A percentile compares a stretch with the other conserved stretches of the same genome.
Evolutionary conservation across 2,329 filamentous ascomycete genomes (phyloP).

Genomic region (Paecilomyces variotii): DNA sequence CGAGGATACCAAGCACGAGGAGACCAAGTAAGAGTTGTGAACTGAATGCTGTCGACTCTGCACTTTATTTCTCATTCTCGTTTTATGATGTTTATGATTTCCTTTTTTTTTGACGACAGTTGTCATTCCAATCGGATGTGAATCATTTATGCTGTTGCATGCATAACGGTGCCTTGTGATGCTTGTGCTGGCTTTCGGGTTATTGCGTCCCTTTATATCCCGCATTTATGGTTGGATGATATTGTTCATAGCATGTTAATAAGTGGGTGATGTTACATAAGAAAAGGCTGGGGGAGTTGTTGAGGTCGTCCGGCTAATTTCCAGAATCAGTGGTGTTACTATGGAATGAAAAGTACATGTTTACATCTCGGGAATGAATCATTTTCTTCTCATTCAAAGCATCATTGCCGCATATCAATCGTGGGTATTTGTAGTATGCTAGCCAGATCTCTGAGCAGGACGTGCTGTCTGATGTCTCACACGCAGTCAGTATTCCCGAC

Average conservation of each 20-base stretch:
- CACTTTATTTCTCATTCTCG: neutral
- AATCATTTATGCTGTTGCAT: neutral
- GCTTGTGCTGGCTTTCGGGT: neutral
- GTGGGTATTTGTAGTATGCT: no score
- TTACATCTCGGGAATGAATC: neutral
- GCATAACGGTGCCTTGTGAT: neutral
- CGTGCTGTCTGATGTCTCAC: no score
- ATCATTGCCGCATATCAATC: no score
- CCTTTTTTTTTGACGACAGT: constrained; percentile 1
- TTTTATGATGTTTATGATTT: constrained; percentile 9
- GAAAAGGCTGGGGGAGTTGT: neutral
- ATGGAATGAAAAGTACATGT: neutral
- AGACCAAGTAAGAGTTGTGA: constrained; percentile 21
- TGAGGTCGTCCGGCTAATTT: neutral
- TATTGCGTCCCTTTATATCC: neutral
- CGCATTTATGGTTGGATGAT: neutral
- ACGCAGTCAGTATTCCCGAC: no score
- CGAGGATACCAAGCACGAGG: constrained; percentile 5
- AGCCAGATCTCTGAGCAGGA: no score
- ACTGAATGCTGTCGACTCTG: neutral
- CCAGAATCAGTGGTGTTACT: neutral
- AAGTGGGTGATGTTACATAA: neutral
- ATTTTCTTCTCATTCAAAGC: no score
- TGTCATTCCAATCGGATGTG: neutral
- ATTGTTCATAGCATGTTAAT: neutral